phyloP scores from a whole-genome alignment of 371 early-diverging fungal genomes.

The Mucor plumbeus region DNA sequence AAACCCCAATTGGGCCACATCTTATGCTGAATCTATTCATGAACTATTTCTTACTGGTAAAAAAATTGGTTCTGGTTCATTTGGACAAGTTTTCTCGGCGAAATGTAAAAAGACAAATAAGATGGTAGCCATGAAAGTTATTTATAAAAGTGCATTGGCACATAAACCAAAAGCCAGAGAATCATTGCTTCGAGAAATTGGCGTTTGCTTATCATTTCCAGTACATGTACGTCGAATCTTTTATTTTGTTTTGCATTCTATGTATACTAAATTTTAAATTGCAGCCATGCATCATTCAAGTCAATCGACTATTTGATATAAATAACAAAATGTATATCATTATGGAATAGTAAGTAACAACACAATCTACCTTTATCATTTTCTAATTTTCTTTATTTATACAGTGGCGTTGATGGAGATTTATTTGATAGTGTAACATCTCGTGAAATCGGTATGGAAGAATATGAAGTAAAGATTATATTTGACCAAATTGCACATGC shows the following conservation, averaged over 20 bases:
- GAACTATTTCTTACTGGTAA: not conserved
- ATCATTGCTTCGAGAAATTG: constrained; percentile 25
- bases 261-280: not conserved
- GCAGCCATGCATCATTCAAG: constrained; percentile 34
- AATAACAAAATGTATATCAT: constrained; percentile 22
- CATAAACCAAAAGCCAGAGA: not conserved
- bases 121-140: constrained; percentile 20
- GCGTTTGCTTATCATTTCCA: constrained; percentile 29
- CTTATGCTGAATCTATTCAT: not conserved
- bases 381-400: not conserved
- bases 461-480: constrained; percentile 31
- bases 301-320: constrained; percentile 23
- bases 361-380: not conserved
- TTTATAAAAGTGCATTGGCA: not conserved
- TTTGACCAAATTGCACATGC: constrained; percentile 41
- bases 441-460: constrained; percentile 9
- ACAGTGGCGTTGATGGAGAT: constrained; percentile 30
- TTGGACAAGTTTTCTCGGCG: constrained; percentile 17
- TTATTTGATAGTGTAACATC: constrained; percentile 25
- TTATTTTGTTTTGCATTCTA: not conserved
- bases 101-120: constrained; percentile 16
- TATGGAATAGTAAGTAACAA: constrained; percentile 37
- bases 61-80: constrained; percentile 9
- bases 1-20: constrained; percentile 1
- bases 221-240: constrained; percentile 23